Evolutionary conservation across 2,329 filamentous ascomycete species (phyloP), one percentile per base, ranked within the genome.

Genomic region (Cadophora sp.): DNA sequence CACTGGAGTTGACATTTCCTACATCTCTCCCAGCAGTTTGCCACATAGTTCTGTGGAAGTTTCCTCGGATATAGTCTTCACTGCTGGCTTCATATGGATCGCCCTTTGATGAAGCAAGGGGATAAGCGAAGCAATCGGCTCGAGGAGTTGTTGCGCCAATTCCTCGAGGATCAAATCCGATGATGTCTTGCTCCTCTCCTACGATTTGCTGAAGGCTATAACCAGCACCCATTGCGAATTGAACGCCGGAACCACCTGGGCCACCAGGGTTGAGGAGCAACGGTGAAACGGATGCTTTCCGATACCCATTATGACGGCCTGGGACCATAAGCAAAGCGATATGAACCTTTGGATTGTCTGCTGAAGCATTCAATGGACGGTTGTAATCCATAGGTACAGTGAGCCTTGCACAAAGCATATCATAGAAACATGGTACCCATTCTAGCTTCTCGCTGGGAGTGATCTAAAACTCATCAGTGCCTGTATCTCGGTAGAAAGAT

Each of bases 121-220:
- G 50, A 81, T 75, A 59, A 6, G 77, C 77, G 82, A 84, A 87
- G 72, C 85, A 87, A 59, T 85, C 83, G 16, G 85, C 76, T 22
- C 83, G 76, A 3, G 84, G 84, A 1, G 82, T 79, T 2, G 84
- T 84, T 8, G 81, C 78, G 4, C 84, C 83, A 27, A 87, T 79
- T 76, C 82, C 82, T 20, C 83, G 78, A 0, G 83, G 83, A 69
- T 84, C 83, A 62, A 84, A 84, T 1, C 82, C 80, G 58, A 85
- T 78, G 22, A 84, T 72, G 66, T 83, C 81, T 68, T 79, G 78
- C 48, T 81, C 78, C 0, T 66, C 60, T 43, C 81, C 82, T 18
- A 82, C 72, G 22, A 80, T 69, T 1, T 68, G 60, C 45, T 81
- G 81, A 1, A 83, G 64, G 5, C 62, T 47, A 2, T 43, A 20